phyloP scores from a whole-genome alignment of 1,139 yeast species.

The Geotrichum restrictum region DNA sequence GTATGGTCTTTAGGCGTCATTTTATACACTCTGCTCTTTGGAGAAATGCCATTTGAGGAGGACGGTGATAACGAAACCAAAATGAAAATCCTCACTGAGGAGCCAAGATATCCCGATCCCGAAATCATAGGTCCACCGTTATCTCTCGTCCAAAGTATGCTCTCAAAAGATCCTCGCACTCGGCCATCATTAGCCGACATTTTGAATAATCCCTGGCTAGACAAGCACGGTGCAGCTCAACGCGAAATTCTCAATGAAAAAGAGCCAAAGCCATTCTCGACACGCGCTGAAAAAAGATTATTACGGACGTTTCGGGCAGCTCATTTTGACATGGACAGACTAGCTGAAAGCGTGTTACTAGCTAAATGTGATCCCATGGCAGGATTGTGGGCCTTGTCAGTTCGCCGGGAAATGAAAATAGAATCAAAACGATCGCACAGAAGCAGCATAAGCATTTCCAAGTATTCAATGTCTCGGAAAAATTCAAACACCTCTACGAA shows the following conservation, averaged over 20 bases:
- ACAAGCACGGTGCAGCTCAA: conserved; percentile 46
- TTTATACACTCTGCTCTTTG: conserved; percentile 81
- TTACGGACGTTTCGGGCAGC: conserved; percentile 60
- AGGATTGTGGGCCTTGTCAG: conserved; percentile 76
- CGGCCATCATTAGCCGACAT: conserved; percentile 65
- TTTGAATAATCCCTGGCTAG: conserved; percentile 59
- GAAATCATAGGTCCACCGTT: conserved; percentile 49
- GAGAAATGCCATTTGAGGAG: conserved; percentile 90
- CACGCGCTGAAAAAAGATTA: conserved; percentile 62
- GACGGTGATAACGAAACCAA: conserved; percentile 57
- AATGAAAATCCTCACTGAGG: conserved; percentile 57
- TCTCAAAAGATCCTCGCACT: conserved; percentile 60
- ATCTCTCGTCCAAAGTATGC: conserved; percentile 50
- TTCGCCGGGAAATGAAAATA: conserved; percentile 58
- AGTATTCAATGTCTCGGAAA: conserved; percentile 34
- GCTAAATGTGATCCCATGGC: conserved; percentile 71
- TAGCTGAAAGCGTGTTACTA: conserved; percentile 58
- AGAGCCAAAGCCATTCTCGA: conserved; percentile 48
- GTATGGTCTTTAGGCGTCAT: conserved; percentile 93
- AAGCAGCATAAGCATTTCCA: conserved; percentile 27
- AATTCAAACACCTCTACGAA: conserved; percentile 44
- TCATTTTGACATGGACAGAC: conserved; percentile 61
- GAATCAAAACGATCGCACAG: conserved; percentile 32
- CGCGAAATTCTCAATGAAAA: conserved; percentile 40
- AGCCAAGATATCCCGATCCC: conserved; percentile 50